These are phyloP conservation scores for Taphrina populina DNA, from an alignment of 1,139 yeast genomes.

Conservation along the genomic window DNA sequence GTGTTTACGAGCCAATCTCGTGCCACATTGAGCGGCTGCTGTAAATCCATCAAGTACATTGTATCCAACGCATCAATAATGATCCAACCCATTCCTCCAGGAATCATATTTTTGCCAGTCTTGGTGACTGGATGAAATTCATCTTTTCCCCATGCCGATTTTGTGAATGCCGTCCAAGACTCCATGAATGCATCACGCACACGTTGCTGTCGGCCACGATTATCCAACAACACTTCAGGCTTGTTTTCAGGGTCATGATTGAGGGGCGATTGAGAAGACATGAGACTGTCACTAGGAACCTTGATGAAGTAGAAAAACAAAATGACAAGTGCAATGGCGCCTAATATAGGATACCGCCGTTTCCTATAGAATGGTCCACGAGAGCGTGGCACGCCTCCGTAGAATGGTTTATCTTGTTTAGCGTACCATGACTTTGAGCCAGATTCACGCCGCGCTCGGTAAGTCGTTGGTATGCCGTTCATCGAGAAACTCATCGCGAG, in stretches of 20 bases:
- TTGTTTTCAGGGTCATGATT: neutral
- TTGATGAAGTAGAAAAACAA: conserved; percentile 9
- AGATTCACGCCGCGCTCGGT: conserved; percentile 24
- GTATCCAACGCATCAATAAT: conserved; percentile 89
- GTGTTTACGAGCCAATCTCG: conserved; percentile 69
- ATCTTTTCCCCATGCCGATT: conserved; percentile 82
- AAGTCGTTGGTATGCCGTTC: conserved; percentile 25
- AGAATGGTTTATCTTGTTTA: conserved; percentile 22
- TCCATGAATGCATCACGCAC: conserved; percentile 52
- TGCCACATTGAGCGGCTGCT: conserved; percentile 64
- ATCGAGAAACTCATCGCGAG: conserved; percentile 29
- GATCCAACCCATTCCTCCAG: conserved; percentile 88
- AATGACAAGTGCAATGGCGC: neutral
- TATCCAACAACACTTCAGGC: neutral
- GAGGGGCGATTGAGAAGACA: neutral
- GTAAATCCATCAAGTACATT: conserved; percentile 72
- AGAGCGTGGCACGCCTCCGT: conserved; percentile 29
- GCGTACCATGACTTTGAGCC: conserved; percentile 27
- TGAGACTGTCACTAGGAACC: neutral
- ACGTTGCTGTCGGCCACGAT: conserved; percentile 9
- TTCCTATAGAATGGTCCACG: conserved; percentile 13
- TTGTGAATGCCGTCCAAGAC: conserved; percentile 76
- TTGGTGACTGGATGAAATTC: conserved; percentile 62
- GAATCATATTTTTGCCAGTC: conserved; percentile 66
- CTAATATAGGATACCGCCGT: conserved; percentile 11